phyloP scores from a whole-genome alignment of 345 rosid species.

The Anacardium occidentale region DNA sequence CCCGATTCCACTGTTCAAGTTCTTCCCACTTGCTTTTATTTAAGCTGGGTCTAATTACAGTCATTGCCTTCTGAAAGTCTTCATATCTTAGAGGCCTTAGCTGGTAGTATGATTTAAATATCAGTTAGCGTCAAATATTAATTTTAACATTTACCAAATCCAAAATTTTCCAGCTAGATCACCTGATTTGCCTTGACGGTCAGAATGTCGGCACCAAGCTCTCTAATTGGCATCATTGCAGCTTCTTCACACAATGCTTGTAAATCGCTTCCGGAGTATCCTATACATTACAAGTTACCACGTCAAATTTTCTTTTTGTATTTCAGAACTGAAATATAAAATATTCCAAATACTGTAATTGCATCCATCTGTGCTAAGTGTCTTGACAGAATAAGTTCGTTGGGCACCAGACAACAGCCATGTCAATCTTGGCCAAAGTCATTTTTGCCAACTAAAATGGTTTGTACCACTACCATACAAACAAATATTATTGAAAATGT shows the following conservation, averaged over 20 bases:
- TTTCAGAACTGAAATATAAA: not conserved
- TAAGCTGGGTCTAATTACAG: conserved; percentile 86
- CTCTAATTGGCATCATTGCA: conserved; percentile 99
- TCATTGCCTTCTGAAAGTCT: conserved; percentile 79
- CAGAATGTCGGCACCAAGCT: conserved; percentile 84
- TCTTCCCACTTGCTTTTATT: conserved; percentile 91
- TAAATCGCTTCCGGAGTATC: conserved; percentile 96
- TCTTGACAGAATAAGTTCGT: not conserved
- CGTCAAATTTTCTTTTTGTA: not conserved
- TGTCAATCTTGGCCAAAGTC: conserved; percentile 8
- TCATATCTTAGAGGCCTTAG: conserved; percentile 74
- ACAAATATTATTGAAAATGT: conserved; percentile 4
- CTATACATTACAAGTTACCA: conserved; percentile 32
- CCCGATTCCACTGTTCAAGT: conserved; percentile 82
- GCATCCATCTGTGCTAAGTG: not conserved
- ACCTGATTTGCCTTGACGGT: conserved; percentile 87
- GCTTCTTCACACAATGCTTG: conserved; percentile 99
- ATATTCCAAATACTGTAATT: not conserved
- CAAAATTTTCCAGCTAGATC: conserved; percentile 16
- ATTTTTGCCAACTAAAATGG: conserved; percentile 10
- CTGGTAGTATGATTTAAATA: conserved; percentile 33
- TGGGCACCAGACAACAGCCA: not conserved
- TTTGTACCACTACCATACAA: not conserved
- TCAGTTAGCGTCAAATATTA: not conserved
- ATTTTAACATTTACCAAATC: not conserved